Percentiles rank a stretch among this genome's conserved stretches.
phyloP scores from a whole-genome alignment of 805 yeast genomes.

The Candida cerambycidarum region DNA sequence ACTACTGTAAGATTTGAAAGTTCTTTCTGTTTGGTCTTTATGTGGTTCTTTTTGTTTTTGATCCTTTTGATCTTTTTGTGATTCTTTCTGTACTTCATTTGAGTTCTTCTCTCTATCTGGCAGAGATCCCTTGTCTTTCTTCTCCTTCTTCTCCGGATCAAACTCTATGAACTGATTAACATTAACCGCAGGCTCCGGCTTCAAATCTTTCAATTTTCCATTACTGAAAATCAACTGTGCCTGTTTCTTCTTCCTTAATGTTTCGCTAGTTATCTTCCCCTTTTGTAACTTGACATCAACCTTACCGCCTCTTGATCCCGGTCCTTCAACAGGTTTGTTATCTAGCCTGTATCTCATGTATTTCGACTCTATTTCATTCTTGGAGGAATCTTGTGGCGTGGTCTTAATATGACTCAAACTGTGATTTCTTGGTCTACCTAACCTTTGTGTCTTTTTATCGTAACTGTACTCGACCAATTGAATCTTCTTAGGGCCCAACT shows the following conservation, averaged over 20 bases:
- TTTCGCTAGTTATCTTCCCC: slow-evolving; percentile 27
- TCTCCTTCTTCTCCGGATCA: background rate
- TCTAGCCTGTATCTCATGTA: slow-evolving; percentile 36
- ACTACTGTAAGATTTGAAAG: no score
- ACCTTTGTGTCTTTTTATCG: slow-evolving; percentile 28
- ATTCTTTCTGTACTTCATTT: no score
- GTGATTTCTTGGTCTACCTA: slow-evolving; percentile 38
- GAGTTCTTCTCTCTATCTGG: background rate
- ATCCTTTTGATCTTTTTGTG: no score
- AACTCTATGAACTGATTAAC: no score
- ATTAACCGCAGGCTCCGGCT: background rate
- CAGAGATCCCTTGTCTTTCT: background rate
- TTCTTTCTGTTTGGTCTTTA: background rate
- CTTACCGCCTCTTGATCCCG: slow-evolving; percentile 41
- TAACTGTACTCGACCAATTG: slow-evolving; percentile 33
- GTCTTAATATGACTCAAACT: slow-evolving; percentile 18
- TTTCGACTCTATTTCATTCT: slow-evolving; percentile 30
- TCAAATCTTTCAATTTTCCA: background rate
- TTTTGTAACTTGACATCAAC: slow-evolving; percentile 15
- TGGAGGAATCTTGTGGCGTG: slow-evolving; percentile 18
- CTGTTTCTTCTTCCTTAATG: slow-evolving; percentile 21
- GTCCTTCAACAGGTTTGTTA: slow-evolving; percentile 34
- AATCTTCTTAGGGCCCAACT: slow-evolving; percentile 3
- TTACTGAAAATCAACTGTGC: slow-evolving; percentile 14
- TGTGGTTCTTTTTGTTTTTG: background rate